These are phyloP conservation scores for Rhododendron vialii DNA, from an alignment of 148 eudicot species.

Conservation along the genomic window DNA sequence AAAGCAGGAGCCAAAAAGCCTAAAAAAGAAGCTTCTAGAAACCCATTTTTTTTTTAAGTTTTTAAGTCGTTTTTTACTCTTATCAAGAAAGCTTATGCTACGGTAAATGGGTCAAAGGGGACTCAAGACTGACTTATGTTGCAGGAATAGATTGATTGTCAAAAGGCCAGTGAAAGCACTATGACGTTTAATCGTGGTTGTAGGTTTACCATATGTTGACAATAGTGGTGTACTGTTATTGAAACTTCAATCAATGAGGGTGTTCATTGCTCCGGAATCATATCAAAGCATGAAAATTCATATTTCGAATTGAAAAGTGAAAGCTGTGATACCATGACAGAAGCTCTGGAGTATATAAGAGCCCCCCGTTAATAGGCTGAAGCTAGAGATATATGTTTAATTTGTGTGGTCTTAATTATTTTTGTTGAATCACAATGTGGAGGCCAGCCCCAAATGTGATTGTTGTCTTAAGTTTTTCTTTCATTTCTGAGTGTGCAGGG, in stretches of 20 bases:
- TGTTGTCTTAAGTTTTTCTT: neutral
- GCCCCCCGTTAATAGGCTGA: neutral
- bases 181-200: neutral
- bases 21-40: neutral
- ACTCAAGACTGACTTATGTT: neutral
- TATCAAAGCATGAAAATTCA: neutral
- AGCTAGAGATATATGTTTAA: neutral
- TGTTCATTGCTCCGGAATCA: too few relatives aligned
- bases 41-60: neutral
- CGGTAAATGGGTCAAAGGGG: neutral
- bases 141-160: neutral
- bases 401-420: neutral
- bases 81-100: neutral
- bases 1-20: neutral
- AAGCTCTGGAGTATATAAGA: neutral
- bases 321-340: neutral
- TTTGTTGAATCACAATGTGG: neutral
- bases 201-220: neutral
- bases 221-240: neutral
- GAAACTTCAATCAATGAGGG: neutral
- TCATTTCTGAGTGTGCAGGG: slow-evolving; percentile 34
- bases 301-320: neutral
- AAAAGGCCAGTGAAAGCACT: neutral
- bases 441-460: neutral
- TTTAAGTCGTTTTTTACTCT: neutral